Conservation (phyloP, 2,329 filamentous ascomycete genomes). For the Arthrobotrys musiformis region DNA sequence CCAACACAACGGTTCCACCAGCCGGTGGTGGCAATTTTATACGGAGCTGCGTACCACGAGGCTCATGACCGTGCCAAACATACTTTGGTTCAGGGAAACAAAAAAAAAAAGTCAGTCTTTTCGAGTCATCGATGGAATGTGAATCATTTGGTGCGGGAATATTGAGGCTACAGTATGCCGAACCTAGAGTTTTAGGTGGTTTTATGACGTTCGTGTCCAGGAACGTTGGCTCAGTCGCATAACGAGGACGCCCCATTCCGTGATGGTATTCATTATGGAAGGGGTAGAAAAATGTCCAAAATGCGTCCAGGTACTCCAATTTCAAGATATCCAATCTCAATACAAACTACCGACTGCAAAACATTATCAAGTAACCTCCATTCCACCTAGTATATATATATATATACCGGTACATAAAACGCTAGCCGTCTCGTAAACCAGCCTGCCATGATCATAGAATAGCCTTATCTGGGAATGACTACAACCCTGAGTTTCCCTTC, state of each 20-base stretch:
- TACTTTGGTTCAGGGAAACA: background rate
- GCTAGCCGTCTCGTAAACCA: conserved; percentile 25
- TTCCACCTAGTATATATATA: background rate
- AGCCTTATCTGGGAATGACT: conserved; percentile 32
- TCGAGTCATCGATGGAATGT: no score
- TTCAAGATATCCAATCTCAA: background rate
- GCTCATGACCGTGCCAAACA: background rate
- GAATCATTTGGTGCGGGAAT: no score
- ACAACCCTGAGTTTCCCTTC: conserved; percentile 31
- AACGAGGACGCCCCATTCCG: no score
- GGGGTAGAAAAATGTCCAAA: background rate
- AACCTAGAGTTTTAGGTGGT: no score
- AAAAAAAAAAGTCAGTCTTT: no score
- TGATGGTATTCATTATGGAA: no score
- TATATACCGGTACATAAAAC: background rate
- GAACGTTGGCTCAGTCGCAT: no score
- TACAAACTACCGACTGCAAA: background rate
- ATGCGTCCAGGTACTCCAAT: background rate
- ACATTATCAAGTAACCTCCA: background rate
- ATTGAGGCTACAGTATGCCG: no score
- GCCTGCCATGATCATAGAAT: conserved; percentile 7
- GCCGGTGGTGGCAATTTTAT: background rate
- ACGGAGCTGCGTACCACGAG: background rate
- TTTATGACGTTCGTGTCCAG: no score
- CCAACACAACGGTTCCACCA: conserved; percentile 38